Base-by-base conservation (phyloP, 306 rosid species). In the Calophaca sinica region DNA sequence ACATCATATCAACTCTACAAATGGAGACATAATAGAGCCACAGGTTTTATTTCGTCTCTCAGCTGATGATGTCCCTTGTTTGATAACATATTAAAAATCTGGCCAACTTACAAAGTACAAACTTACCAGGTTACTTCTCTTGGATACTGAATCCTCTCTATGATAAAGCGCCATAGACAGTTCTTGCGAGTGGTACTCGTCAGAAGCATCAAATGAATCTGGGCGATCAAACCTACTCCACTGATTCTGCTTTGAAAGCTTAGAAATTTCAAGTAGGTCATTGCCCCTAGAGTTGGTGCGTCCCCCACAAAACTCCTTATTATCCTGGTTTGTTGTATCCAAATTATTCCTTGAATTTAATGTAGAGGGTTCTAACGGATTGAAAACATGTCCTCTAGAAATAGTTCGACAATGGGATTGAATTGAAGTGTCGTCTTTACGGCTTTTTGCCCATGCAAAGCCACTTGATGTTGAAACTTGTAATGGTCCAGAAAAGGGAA, bases 381-480 rank as follows among this genome's bases (percentile, higher is more conserved):
- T 88, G 72, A 82, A 79, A 76, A 84, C 73, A 72, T 91, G 88
- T 70, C 96, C 96, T 71, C 88, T 86, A 14, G 97, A 89, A 69
- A 77, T 84, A 42, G 96, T 86, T 50, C 91, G 87, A 62, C 85
- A 79, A 58, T 91, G 94, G 12, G 93, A 88, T 86, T 84, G 81
- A 60, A 73, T 70, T 11, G 89, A 77, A 54, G 83, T 46, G 5
- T 88, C 94, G 26, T 89, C 98, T 79, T 83, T 89, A 42, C 86
- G 88, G 68, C 91, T 74, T 86, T 86, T 94, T 20, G 94, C 96
- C 98, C 96, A 94, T 15, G 98, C 96, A 82, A 94, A 91, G 59
- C 98, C 96, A 79, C 96, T 89, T 70, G 97, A 91, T 50, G 94
- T 87, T 33, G 97, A 91, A 79, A 91, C 97, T 80, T 89, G 93